Base-by-base conservation (phyloP, 768 basidiomycete species). In the Suillus variegatus region DNA sequence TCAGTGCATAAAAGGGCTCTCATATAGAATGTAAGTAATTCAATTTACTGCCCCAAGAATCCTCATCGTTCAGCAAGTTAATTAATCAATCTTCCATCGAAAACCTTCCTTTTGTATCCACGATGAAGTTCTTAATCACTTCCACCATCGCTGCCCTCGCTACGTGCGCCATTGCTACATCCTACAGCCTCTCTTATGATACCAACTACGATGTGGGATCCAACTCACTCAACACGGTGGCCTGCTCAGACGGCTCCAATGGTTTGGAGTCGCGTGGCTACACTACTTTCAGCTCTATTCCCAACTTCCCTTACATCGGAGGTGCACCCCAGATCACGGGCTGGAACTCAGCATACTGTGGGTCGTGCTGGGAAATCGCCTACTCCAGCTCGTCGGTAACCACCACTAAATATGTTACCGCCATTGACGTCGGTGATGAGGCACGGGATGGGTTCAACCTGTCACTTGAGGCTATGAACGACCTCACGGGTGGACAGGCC, bases 291-390 rank as follows among this genome's bases (percentile, higher is more conserved):
- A 80, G 77, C 16, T 75, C 77, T 44, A 73, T 90, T 36, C 87
- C 88, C 2, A 76, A 75, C 55, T 91, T 88, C 79, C 87, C 88
- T 1, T 72, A 78, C 73, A 86, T 90, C 69, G 88, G 86, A 38
- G 88, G 84, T 1, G 84, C 81, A 1, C 77, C 79, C 18, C 85
- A 81, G 44, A 77, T 90, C 64, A 74, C 73, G 7, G 82, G 81
- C 35, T 89, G 77, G 75, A 80, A 85, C 71, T 88, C 86, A 1
- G 65, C 73, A 2, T 76, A 78, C 52, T 90, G 88, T 68, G 87
- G 86, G 2, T 81, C 82, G 32, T 90, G 89, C 75, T 90, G 87
- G 87, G 63, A 79, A 65, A 71, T 90, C 67, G 82, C 83, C 6
- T 88, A 81, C 74, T 78, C 79, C 44, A 74, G 76, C 46, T 13